Base-by-base conservation (phyloP, 2,329 filamentous ascomycete genomes). In the Cordyceps pruinosa region DNA sequence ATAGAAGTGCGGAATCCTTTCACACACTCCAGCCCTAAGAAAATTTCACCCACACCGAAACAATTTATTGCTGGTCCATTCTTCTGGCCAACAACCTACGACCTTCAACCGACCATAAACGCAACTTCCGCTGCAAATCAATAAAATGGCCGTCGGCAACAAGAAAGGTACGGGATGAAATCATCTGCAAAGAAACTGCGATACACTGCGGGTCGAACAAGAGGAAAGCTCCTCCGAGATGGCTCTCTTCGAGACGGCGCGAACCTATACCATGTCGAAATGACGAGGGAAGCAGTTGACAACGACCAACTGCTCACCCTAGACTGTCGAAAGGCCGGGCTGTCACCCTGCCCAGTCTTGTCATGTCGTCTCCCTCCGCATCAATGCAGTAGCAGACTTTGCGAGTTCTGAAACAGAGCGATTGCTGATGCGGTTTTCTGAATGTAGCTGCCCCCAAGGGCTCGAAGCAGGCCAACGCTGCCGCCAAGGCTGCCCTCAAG, bases 401-500 rank as follows among this genome's bases (percentile, higher is more conserved):
- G 84, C 84, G 84, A 86, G 84, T 87, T 86, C 82, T 83, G 68
- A 75, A 70, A 67, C 77, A 84, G 83, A 77, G 84, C 84, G 83
- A 85, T 84, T 87, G 84, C 83, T 87, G 83, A 86, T 86, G 81
- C 78, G 71, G 42, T 76, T 69, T 77, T 44, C 69, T 77, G 19
- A 71, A 67, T 72, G 76, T 72, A 86, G 83, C 79, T 76, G 77
- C 75, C 69, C 71, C 79, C 67, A 85, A 84, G 77, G 81, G 81
- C 71, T 73, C 79, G 76, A 94, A 94, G 84, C 87, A 96, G 85
- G 94, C 94, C 79, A 88, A 86, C 72, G 86, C 87, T 74, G 94
- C 94, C 75, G 89, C 94, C 71, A 97, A 99, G 85, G 89, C 94
- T 76, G 89, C 91, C 73, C 87, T 97, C 71, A 90, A 90, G 81